Evolutionary conservation across 257 asterid species (phyloP).

Genomic region (Striga asiatica): DNA sequence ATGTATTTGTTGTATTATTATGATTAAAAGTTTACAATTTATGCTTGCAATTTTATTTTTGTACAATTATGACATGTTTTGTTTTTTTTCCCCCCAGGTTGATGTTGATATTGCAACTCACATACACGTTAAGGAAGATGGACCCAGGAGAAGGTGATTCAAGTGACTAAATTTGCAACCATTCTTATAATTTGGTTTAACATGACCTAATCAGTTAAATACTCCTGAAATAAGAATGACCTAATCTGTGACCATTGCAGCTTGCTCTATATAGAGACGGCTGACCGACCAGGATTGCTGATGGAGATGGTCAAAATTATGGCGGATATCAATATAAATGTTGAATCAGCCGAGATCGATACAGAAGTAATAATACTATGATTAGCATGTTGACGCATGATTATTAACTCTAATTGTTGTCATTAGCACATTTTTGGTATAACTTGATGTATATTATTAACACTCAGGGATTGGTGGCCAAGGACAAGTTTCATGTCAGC

Average conservation of each 20-base stretch:
- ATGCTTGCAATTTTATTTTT: too few species aligned
- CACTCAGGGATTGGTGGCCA: constrained; percentile 80
- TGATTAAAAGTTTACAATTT: too few species aligned
- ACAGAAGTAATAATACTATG: constrained; percentile 60
- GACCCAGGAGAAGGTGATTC: constrained; percentile 68
- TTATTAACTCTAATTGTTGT: background rate
- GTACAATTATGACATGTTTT: background rate
- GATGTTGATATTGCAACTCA: constrained; percentile 77
- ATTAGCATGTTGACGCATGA: background rate
- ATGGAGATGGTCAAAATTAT: constrained; percentile 77
- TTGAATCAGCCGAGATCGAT: constrained; percentile 95
- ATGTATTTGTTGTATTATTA: too few species aligned
- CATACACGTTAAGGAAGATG: constrained; percentile 78
- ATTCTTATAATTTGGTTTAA: background rate
- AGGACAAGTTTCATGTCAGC: constrained; percentile 90
- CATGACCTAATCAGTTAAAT: background rate
- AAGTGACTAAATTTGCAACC: background rate
- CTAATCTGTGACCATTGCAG: constrained; percentile 36
- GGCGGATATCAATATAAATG: constrained; percentile 57
- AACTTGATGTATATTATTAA: constrained; percentile 12
- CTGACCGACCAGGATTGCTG: constrained; percentile 88
- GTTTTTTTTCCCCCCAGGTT: constrained; percentile 35
- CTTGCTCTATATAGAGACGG: constrained; percentile 84
- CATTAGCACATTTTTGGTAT: background rate
- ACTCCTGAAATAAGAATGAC: constrained; percentile 1